These are phyloP conservation scores for Gymnopilus junonius DNA, from an alignment of 768 basidiomycete species.

Conservation along the genomic window DNA sequence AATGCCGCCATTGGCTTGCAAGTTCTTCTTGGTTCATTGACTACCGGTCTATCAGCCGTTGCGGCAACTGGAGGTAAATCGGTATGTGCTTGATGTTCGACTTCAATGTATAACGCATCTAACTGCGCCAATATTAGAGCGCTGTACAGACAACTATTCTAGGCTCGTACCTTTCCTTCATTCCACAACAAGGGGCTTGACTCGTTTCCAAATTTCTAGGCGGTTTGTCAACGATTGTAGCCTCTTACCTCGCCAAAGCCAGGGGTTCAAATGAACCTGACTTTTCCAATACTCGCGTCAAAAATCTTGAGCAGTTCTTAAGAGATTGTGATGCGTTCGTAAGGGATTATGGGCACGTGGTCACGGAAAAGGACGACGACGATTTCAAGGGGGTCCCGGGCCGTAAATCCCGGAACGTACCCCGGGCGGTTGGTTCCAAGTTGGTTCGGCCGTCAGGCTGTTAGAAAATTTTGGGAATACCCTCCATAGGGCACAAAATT, in stretches of 20 bases:
- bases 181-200: not conserved
- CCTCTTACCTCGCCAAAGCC: constrained; percentile 74
- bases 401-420: too few relatives aligned
- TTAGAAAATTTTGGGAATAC: too few relatives aligned
- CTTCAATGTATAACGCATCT: not conserved
- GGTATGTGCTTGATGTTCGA: not conserved
- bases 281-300: constrained; percentile 53
- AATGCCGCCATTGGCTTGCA: constrained; percentile 64
- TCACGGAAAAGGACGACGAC: constrained; percentile 30
- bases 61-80: constrained; percentile 6
- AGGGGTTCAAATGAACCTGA: constrained; percentile 77
- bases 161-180: not conserved
- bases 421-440: too few relatives aligned
- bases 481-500: too few relatives aligned
- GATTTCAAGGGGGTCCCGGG: too few relatives aligned
- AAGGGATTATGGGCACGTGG: constrained; percentile 56
- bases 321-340: constrained; percentile 62
- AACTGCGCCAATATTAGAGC: not conserved
- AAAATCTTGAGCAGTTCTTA: constrained; percentile 69
- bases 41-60: constrained; percentile 59
- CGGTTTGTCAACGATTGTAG: constrained; percentile 66
- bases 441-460: too few relatives aligned
- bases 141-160: constrained; percentile 11
- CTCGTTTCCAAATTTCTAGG: constrained; percentile 39
- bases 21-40: constrained; percentile 67